Evolutionary conservation across 1,139 yeast species (phyloP).

Genomic region (Yamadazyma trypodendri): DNA sequence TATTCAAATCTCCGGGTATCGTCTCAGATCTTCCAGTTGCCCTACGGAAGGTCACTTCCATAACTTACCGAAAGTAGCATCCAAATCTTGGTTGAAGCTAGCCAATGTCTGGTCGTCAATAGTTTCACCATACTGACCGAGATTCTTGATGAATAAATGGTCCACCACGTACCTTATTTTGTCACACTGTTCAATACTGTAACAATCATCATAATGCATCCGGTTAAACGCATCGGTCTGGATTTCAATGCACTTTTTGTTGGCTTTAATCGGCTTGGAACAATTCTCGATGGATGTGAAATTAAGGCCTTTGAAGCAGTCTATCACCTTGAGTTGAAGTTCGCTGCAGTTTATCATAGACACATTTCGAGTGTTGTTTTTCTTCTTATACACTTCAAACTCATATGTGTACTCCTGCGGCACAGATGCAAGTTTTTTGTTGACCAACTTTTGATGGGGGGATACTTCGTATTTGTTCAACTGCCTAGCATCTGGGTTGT

Average conservation of each 20-base stretch:
- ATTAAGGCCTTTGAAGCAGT: constrained; percentile 38
- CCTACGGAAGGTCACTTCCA: too few species aligned
- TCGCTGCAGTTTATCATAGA: constrained; percentile 43
- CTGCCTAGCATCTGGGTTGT: constrained; percentile 31
- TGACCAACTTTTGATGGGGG: constrained; percentile 30
- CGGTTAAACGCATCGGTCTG: constrained; percentile 37
- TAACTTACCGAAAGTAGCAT: constrained; percentile 30
- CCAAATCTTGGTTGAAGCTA: constrained; percentile 32
- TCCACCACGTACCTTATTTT: constrained; percentile 39
- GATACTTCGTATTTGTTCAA: constrained; percentile 25
- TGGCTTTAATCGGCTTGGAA: constrained; percentile 25
- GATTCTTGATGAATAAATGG: constrained; percentile 35
- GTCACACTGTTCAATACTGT: constrained; percentile 36
- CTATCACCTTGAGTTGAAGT: constrained; percentile 36
- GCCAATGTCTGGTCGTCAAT: constrained; percentile 26
- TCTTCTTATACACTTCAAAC: constrained; percentile 32
- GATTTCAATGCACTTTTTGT: constrained; percentile 32
- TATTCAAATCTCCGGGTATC: constrained; percentile 37
- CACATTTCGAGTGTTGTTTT: constrained; percentile 26
- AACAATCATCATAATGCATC: constrained; percentile 41
- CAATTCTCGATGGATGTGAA: constrained; percentile 28
- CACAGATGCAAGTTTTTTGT: constrained; percentile 22
- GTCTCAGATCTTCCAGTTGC: too few species aligned
- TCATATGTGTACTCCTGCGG: constrained; percentile 23
- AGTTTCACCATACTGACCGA: constrained; percentile 40